These are phyloP conservation scores for Solanum chiquidenum DNA, from an alignment of 257 asterid genomes.

Conservation along the genomic window DNA sequence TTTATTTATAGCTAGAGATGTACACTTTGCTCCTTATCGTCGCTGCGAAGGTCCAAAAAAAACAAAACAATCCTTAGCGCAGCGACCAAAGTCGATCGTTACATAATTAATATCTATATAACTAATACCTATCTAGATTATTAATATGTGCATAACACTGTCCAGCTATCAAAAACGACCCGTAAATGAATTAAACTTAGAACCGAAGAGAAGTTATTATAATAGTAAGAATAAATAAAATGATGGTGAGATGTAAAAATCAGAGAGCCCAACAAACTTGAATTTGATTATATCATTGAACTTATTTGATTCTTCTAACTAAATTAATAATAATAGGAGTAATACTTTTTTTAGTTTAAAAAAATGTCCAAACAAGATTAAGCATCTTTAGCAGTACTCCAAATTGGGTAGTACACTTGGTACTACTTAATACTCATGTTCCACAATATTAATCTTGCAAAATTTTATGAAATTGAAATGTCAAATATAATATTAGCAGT, in stretches of 20 bases:
- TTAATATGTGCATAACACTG: too few species aligned
- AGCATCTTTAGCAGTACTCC: neutral
- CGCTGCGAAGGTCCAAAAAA: too few species aligned
- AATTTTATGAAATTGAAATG: neutral
- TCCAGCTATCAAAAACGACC: rapidly evolving
- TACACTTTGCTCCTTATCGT: neutral
- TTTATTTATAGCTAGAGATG: neutral
- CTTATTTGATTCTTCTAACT: neutral
- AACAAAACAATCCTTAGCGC: too few species aligned
- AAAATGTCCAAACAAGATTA: neutral
- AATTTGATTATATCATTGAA: neutral
- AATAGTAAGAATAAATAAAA: neutral
- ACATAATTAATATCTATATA: too few species aligned
- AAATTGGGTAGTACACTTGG: neutral
- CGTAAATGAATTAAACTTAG: neutral
- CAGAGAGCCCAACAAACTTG: neutral
- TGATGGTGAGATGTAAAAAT: neutral
- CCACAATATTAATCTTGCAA: neutral
- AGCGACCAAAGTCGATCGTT: too few species aligned
- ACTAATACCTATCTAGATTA: too few species aligned
- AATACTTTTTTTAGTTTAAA: neutral
- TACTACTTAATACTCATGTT: neutral
- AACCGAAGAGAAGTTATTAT: neutral
- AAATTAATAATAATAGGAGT: neutral
- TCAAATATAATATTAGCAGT: neutral